Percentiles rank a stretch among this genome's conserved stretches.
Conservation (phyloP, 208 protist genomes). For the Wallacemonas sp. region DNA sequence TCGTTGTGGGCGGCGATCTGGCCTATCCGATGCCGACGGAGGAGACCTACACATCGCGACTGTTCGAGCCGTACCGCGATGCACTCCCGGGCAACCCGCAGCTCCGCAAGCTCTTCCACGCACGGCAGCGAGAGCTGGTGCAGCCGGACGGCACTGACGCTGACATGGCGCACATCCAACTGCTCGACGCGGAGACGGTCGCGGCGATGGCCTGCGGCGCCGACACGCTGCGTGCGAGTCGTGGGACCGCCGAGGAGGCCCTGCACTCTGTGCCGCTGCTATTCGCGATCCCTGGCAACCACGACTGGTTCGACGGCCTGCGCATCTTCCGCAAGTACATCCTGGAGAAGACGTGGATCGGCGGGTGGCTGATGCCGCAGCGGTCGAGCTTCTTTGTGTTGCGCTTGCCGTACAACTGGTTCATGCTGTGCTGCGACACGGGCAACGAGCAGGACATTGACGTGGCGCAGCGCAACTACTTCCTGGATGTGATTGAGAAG, state of each 20-base stretch:
- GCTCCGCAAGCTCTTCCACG: constrained; percentile 54
- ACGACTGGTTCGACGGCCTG: constrained; percentile 92
- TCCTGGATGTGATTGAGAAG: constrained; percentile 66
- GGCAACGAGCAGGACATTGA: constrained; percentile 81
- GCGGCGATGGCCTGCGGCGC: constrained; percentile 31
- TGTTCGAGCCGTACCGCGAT: constrained; percentile 77
- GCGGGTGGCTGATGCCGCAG: constrained; percentile 90
- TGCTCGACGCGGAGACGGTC: constrained; percentile 55
- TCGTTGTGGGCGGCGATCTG: constrained; percentile 82
- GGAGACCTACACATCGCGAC: constrained; percentile 69
- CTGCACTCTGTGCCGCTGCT: constrained; percentile 67
- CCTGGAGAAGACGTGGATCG: constrained; percentile 65
- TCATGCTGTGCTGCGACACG: constrained; percentile 81
- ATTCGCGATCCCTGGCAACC: constrained; percentile 87
- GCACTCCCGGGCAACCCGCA: constrained; percentile 45
- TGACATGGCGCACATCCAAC: constrained; percentile 57
- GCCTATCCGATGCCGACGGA: constrained; percentile 80
- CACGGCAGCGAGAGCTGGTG: constrained; percentile 45
- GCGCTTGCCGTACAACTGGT: constrained; percentile 83
- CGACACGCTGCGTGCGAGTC: constrained; percentile 24
- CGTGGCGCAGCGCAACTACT: constrained; percentile 82
- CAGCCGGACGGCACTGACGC: constrained; percentile 38
- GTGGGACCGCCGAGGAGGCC: constrained; percentile 45
- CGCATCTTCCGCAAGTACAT: constrained; percentile 82
- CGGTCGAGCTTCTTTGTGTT: constrained; percentile 80